Evolutionary conservation across 2,329 filamentous ascomycete genomes (phyloP), one percentile per base, ranked within the genome.

Genomic region (Fusarium pseudocircinatum): DNA sequence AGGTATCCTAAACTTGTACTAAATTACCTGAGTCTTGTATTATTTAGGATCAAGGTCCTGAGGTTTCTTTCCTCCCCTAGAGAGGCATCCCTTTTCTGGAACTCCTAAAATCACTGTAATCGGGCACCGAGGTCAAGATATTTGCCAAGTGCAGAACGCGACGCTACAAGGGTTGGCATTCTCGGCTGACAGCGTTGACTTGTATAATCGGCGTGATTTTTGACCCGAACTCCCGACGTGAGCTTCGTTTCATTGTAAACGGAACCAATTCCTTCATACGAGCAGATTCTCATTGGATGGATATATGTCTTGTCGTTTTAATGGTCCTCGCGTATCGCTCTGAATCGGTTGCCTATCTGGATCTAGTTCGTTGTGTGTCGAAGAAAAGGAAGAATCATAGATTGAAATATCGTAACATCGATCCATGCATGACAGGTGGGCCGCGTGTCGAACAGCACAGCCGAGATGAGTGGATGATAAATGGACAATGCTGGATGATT

Each of bases 361-460:
- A 49, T 12, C 34, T 47, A 30, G 54, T n/a, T 44, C 50, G 14
- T 11, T 15, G 24, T 11, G 18, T 18, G 26, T 42, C 11, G 15
- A 39, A n/a, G 32, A 61, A 68, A 63, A 69, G 64, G 47, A 69
- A 68, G 63, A 37, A 68, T 69, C 65, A 69, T 63, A 63, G 63
- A 68, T 36, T 30, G n/a, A 10, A 52, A 40, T 37, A 53, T 60
- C 44, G n/a, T 32, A 37, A 14, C 16, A 50, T 14, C 47, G 14
- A 40, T 37, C 36, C 9, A 37, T 26, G 28, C 28, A 40, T 26
- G 34, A 22, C 46, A 40, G 57, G 15, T 40, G 36, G 50, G 30
- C 47, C 58, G 47, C 58, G 47, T 42, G 58, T 60, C 28, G 15
- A 54, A 54, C 8, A 16, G 50, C 36, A 28, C 28, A 43, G 58